These are phyloP conservation scores for Microdochium bolleyi DNA, from an alignment of 2,329 filamentous ascomycete species.

Conservation along the genomic window DNA sequence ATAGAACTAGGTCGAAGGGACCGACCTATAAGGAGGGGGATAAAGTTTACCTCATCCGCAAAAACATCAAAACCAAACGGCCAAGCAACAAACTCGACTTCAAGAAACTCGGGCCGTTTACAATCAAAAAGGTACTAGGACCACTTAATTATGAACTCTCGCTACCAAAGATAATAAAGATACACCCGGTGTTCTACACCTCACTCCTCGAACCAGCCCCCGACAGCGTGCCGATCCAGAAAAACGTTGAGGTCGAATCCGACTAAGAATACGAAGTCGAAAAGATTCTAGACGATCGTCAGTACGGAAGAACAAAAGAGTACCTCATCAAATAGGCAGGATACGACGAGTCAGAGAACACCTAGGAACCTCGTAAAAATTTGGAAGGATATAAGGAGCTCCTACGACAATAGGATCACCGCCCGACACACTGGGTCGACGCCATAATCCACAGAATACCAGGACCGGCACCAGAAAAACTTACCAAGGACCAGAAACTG, in stretches of 20 bases:
- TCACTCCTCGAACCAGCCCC: constrained; percentile 2
- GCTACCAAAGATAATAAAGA: neutral
- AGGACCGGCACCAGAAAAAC: too few species aligned
- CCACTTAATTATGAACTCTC: constrained; percentile 2
- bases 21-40: neutral
- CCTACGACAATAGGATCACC: too few species aligned
- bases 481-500: too few species aligned
- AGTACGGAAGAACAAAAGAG: neutral
- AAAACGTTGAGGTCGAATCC: neutral
- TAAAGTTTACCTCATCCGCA: constrained; percentile 1
- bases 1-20: neutral
- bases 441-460: too few species aligned
- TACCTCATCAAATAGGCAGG: neutral
- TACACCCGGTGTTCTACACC: constrained; percentile 2
- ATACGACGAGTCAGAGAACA: neutral
- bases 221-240: neutral
- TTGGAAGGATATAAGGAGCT: too few species aligned
- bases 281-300: neutral
- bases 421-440: too few species aligned
- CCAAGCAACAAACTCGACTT: constrained; percentile 1
- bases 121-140: constrained; percentile 1
- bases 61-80: constrained; percentile 1
- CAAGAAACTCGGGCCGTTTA: constrained; percentile 1
- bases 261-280: neutral
- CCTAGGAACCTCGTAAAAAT: too few species aligned